A percentile compares a stretch with the other conserved stretches of the same genome.
phyloP scores from a whole-genome alignment of 2,329 filamentous ascomycete genomes.

The Sclerotinia trifoliorum region DNA sequence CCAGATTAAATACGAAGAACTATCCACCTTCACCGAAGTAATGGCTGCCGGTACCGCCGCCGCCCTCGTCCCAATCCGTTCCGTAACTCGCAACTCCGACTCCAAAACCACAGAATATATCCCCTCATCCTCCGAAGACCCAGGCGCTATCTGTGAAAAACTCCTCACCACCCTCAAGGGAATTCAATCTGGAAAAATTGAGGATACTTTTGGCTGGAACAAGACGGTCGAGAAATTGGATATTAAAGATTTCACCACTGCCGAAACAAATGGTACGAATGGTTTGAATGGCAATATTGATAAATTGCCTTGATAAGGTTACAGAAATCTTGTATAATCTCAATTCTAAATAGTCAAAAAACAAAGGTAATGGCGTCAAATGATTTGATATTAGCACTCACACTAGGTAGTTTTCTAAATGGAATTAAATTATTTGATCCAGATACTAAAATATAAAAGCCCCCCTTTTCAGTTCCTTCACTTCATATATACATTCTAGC shows the following conservation, averaged over 20 bases:
- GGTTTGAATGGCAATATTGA: conserved; percentile 25
- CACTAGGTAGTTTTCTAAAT: neutral
- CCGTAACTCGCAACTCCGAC: conserved; percentile 68
- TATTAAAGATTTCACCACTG: conserved; percentile 33
- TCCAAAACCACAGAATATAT: conserved; percentile 58
- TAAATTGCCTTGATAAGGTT: conserved; percentile 24
- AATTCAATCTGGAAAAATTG: conserved; percentile 77
- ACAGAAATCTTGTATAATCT: neutral
- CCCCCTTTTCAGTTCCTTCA: too few species aligned
- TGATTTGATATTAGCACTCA: neutral
- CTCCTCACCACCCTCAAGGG: conserved; percentile 76
- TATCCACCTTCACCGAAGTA: conserved; percentile 68
- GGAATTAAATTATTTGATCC: neutral
- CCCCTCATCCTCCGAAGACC: conserved; percentile 57
- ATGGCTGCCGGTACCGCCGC: conserved; percentile 92
- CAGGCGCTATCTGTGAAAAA: conserved; percentile 70
- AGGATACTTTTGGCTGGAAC: conserved; percentile 55
- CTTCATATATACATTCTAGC: too few species aligned
- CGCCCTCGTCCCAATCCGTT: conserved; percentile 85
- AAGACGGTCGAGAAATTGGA: conserved; percentile 37
- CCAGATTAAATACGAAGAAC: conserved; percentile 64
- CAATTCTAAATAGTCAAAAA: neutral
- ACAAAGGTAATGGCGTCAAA: neutral
- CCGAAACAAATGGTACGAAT: conserved; percentile 32
- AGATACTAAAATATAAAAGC: too few species aligned